phyloP scores from a whole-genome alignment of 2,329 filamentous ascomycete genomes.

The Calonectria leucothoes region DNA sequence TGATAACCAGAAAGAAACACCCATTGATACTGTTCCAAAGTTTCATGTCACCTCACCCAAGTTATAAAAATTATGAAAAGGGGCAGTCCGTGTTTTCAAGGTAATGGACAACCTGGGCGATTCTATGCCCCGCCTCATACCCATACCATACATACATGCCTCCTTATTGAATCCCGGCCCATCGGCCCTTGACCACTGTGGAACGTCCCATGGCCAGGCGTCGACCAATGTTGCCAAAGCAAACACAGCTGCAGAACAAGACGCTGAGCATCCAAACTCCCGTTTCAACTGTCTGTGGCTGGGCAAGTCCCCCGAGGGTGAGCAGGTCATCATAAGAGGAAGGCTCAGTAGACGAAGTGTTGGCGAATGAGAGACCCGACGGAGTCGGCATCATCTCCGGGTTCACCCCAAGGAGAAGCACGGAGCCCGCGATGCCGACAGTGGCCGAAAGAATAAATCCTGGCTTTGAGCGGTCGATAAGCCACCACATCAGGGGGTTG shows the following conservation, averaged over 20 bases:
- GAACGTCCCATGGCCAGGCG: constrained; percentile 71
- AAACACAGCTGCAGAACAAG: constrained; percentile 93
- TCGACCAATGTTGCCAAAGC: constrained; percentile 95
- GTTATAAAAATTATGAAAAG: not conserved
- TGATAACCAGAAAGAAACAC: not conserved
- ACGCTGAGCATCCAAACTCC: constrained; percentile 94
- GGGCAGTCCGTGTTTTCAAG: not conserved
- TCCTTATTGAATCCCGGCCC: constrained; percentile 56
- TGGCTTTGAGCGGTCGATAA: constrained; percentile 89
- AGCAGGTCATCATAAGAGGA: constrained; percentile 27
- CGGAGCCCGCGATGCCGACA: constrained; percentile 80
- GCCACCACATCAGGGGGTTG: constrained; percentile 95
- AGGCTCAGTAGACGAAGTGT: constrained; percentile 26
- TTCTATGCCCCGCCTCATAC: not conserved
- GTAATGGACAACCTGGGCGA: not conserved
- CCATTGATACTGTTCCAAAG: constrained; percentile 6
- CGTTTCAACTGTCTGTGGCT: constrained; percentile 74
- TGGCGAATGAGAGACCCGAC: constrained; percentile 49
- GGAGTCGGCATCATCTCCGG: constrained; percentile 82
- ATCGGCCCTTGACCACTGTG: constrained; percentile 56
- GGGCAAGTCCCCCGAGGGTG: constrained; percentile 64
- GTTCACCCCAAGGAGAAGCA: constrained; percentile 78
- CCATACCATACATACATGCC: not conserved
- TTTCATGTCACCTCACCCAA: not conserved
- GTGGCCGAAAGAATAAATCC: constrained; percentile 83